Evolutionary conservation across 225 moss, liverwort and hornwort species (phyloP).

Genomic region (Antitrichia curtipendula): DNA sequence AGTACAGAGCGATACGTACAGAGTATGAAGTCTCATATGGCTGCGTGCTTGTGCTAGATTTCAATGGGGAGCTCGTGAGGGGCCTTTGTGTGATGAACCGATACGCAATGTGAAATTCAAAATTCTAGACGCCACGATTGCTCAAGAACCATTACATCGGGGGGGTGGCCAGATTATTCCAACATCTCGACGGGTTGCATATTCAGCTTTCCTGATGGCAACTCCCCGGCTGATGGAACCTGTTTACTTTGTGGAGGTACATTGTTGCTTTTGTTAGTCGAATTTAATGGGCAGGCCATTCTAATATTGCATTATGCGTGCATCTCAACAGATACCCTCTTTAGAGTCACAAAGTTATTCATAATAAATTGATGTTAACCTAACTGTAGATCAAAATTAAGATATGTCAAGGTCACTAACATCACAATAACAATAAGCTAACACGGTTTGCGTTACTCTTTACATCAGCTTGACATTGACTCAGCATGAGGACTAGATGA

Average conservation of each 20-base stretch:
- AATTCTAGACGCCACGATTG: conserved; percentile 87
- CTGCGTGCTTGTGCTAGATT: conserved; percentile 35
- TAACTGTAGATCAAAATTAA: not conserved
- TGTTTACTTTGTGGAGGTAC: conserved; percentile 94
- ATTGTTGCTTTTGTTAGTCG: not conserved
- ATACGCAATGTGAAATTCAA: conserved; percentile 98
- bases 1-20: not conserved
- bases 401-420: not conserved
- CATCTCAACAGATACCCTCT: not conserved
- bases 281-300: not conserved
- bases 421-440: not conserved
- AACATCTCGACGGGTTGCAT: conserved; percentile 95
- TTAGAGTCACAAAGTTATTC: not conserved
- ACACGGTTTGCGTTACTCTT: not conserved
- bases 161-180: conserved; percentile 99
- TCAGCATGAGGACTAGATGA: not conserved
- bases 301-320: not conserved
- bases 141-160: conserved; percentile 90
- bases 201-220: conserved; percentile 98
- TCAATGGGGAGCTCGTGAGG: conserved; percentile 99
- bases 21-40: not conserved
- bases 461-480: not conserved
- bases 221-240: conserved; percentile 97
- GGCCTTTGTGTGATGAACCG: conserved; percentile 95
- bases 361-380: not conserved